Evolutionary conservation across 2,329 filamentous ascomycete species (phyloP).

Genomic region (Colletotrichum paranaense): DNA sequence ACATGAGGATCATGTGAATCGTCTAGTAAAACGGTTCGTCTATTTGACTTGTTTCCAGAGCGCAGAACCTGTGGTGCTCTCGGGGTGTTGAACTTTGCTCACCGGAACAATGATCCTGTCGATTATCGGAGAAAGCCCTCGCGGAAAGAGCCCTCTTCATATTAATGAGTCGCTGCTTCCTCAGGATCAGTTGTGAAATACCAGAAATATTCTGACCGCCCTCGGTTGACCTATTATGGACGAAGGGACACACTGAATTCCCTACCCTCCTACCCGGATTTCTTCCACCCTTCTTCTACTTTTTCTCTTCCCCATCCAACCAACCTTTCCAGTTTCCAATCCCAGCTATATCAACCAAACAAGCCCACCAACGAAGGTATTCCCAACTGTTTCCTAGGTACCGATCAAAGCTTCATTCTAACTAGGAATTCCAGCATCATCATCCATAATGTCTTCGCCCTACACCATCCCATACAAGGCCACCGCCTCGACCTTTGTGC

Average conservation of each 20-base stretch:
- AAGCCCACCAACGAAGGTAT: not conserved
- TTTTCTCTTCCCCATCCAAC: not conserved
- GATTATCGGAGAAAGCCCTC: not conserved
- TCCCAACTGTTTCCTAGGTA: too few relatives aligned
- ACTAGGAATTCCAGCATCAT: not conserved
- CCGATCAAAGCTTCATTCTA: not conserved
- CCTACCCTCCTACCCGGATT: not conserved
- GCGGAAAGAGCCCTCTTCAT: not conserved
- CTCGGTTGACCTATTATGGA: not conserved
- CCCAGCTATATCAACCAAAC: not conserved
- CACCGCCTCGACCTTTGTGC: not conserved
- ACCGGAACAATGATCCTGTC: not conserved
- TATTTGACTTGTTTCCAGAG: not conserved
- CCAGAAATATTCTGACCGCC: not conserved
- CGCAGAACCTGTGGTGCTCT: too few relatives aligned
- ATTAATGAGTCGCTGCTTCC: not conserved
- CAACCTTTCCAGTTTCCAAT: not conserved
- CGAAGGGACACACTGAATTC: not conserved
- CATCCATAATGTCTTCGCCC: conserved; percentile 6
- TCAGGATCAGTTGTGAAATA: not conserved
- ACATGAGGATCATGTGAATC: not conserved
- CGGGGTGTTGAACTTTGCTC: not conserved
- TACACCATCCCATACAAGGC: conserved; percentile 35
- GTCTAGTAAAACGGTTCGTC: not conserved
- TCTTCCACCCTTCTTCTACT: not conserved